Evolutionary conservation across 2,329 filamentous ascomycete genomes (phyloP), one percentile per base, ranked within the genome.

Genomic region (Cyclaneusma minus): DNA sequence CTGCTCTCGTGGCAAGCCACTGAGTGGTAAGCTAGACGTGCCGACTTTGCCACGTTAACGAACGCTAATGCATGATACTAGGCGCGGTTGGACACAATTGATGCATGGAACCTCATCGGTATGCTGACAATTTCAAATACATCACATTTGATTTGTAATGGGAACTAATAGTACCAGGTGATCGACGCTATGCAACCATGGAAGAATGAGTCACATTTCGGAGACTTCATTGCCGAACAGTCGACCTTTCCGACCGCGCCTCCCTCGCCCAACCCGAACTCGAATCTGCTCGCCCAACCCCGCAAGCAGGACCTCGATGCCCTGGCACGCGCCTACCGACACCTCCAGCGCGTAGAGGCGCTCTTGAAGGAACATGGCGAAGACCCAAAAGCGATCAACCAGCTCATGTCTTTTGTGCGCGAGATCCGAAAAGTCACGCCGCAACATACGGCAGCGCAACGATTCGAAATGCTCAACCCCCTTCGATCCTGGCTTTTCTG

Each of bases 1-100:
- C 68, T 95, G 24, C 65, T 98, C 25, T 91, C 85, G 19, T 95
- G 89, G 85, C 87, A 95, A 57, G 81, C 83, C 29, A 89, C 77
- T 33, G 87, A 95, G 58, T 95, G 85, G 87, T 91, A 65, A 62
- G 75, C 58, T 45, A 21, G 42, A 31, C 15, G 12, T 19, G 32
- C 21, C 8, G 7, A 8, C 8, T 24, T 21, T 32, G 18, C 32
- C 13, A 13, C 10, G 22, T n/a, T n/a, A n/a, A n/a, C n/a, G n/a
- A n/a, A n/a, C n/a, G n/a, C n/a, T n/a, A n/a, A n/a, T n/a, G n/a
- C n/a, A n/a, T n/a, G n/a, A n/a, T 42, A 34, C 40, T 48, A 92
- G 84, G 80, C 76, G 77, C 50, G 80, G 76, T 53, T 95, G 87
- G 87, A 83, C 78, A 35, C 85, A 85, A 38, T 60, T 94, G 33